These are phyloP conservation scores for Tarenaya hassleriana DNA, from an alignment of 345 rosid genomes.

Conservation along the genomic window DNA sequence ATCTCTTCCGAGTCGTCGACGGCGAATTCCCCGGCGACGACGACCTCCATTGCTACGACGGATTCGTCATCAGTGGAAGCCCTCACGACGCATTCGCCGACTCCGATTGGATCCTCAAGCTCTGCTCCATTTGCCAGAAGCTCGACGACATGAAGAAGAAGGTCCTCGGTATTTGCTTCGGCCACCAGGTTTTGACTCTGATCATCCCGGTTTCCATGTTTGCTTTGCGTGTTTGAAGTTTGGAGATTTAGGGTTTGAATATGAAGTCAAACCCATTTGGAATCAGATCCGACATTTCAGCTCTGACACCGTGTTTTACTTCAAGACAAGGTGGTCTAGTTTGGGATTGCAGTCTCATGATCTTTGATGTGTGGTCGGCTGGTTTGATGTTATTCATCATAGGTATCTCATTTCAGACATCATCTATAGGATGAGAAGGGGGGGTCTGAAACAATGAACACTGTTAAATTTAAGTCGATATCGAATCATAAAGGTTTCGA, in stretches of 20 bases:
- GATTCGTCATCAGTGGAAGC: conserved; percentile 79
- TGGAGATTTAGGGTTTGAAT: not conserved
- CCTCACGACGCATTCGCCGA: conserved; percentile 73
- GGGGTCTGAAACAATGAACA: too few species aligned
- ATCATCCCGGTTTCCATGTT: not conserved
- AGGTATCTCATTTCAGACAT: too few species aligned
- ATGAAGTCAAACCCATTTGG: too few species aligned
- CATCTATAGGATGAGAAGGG: too few species aligned
- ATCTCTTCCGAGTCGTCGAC: conserved; percentile 58
- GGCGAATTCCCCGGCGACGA: conserved; percentile 65
- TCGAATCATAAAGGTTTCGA: too few species aligned
- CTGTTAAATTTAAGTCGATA: too few species aligned
- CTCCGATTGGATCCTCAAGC: conserved; percentile 70
- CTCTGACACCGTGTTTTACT: too few species aligned
- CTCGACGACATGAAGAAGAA: conserved; percentile 74
- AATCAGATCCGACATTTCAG: too few species aligned
- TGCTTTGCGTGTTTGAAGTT: not conserved
- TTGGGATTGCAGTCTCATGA: too few species aligned
- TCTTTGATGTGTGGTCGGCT: too few species aligned
- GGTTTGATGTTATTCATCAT: too few species aligned
- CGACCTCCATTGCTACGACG: conserved; percentile 56
- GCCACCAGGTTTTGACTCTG: conserved; percentile 65
- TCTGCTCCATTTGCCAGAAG: conserved; percentile 50
- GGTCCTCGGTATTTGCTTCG: conserved; percentile 83
- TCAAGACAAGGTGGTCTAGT: too few species aligned